phyloP scores from a whole-genome alignment of 306 rosid species.

The Sindora glabra region DNA sequence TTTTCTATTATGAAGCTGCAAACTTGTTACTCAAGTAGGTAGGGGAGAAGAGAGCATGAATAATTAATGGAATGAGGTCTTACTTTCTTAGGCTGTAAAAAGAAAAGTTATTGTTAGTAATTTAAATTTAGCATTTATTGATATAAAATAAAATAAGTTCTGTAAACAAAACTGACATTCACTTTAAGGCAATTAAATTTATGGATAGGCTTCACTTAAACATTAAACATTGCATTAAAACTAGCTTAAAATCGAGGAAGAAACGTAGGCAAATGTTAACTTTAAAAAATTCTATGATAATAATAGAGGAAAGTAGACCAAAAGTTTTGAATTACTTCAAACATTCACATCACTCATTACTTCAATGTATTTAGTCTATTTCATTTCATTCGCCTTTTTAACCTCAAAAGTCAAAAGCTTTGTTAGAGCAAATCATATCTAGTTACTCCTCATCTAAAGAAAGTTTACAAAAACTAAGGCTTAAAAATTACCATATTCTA shows the following conservation, averaged over 20 bases:
- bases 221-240: slow-evolving; percentile 79
- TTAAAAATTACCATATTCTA: slow-evolving; percentile 54
- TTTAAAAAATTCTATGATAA: not conserved
- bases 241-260: slow-evolving; percentile 49
- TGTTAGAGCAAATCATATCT: slow-evolving; percentile 7
- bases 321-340: not conserved
- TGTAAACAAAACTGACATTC: slow-evolving; percentile 7
- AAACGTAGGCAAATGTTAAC: slow-evolving; percentile 4
- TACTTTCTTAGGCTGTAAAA: not conserved
- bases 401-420: slow-evolving; percentile 35
- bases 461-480: not conserved
- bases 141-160: not conserved
- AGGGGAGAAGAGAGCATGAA: not conserved
- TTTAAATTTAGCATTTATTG: not conserved
- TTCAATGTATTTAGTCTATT: slow-evolving; percentile 71
- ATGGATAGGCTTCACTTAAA: slow-evolving; percentile 72
- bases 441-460: slow-evolving; percentile 11
- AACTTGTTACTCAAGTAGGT: not conserved
- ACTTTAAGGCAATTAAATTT: slow-evolving; percentile 75
- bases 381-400: slow-evolving; percentile 60
- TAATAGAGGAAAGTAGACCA: not conserved
- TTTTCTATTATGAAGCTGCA: not conserved
- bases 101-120: not conserved
- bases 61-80: slow-evolving; percentile 2
- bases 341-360: slow-evolving; percentile 71